A percentile compares a stretch with the other conserved stretches of the same genome.
phyloP scores from a whole-genome alignment of 2,329 filamentous ascomycete species.

The Aspergillus sp. region DNA sequence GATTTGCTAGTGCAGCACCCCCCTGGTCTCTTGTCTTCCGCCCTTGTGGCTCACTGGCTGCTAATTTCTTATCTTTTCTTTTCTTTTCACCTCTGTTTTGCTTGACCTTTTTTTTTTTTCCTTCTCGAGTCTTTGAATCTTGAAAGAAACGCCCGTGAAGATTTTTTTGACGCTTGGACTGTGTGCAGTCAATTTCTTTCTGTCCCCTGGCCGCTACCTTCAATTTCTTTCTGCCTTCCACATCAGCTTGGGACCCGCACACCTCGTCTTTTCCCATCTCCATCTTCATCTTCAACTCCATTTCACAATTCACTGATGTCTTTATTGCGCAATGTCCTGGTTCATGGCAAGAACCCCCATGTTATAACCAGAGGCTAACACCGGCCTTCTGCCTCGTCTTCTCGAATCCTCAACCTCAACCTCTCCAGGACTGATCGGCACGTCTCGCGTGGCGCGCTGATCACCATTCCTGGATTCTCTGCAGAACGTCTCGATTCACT shows the following conservation, averaged over 20 bases:
- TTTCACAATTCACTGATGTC: background rate
- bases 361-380: conserved; percentile 8
- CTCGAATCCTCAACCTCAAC: background rate
- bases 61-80: background rate
- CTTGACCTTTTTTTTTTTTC: background rate
- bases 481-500: background rate
- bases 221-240: background rate
- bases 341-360: background rate
- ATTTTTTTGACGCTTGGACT: background rate
- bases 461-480: conserved; percentile 7
- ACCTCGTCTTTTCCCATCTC: background rate
- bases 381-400: background rate
- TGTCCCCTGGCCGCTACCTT: background rate
- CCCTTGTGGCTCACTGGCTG: background rate
- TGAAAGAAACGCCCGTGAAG: background rate
- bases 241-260: background rate
- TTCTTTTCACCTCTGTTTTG: background rate
- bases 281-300: background rate
- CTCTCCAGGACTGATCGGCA: conserved; percentile 4
- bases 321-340: background rate
- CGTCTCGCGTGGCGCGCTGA: conserved; percentile 9
- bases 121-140: background rate
- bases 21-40: background rate
- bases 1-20: background rate
- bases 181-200: too few relatives aligned